Conservation (phyloP, 805 yeast species). For the Nakazawaea laoshanensis region DNA sequence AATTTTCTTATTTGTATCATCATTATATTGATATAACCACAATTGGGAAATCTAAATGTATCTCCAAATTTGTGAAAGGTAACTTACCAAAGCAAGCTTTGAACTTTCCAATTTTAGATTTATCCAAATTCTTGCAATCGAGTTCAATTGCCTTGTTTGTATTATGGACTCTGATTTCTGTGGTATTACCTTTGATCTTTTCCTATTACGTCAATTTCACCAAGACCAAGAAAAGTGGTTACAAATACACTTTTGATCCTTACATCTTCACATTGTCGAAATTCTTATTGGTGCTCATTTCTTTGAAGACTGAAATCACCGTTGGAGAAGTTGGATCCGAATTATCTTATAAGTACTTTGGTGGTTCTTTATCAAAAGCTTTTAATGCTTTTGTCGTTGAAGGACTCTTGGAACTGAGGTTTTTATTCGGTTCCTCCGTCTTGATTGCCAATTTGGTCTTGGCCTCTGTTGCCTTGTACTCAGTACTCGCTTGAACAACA, state of each 20-base stretch:
- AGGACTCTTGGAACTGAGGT: slow-evolving; percentile 29
- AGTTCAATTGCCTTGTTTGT: slow-evolving; percentile 23
- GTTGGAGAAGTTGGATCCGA: slow-evolving; percentile 18
- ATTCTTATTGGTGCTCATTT: slow-evolving; percentile 28
- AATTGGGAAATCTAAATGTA: slow-evolving; percentile 9
- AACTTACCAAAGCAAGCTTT: slow-evolving; percentile 17
- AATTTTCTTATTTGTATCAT: slow-evolving; percentile 4
- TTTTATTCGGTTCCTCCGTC: slow-evolving; percentile 38
- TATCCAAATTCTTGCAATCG: slow-evolving; percentile 23
- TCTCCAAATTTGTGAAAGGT: slow-evolving; percentile 17
- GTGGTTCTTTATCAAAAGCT: slow-evolving; percentile 20
- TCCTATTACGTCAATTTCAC: slow-evolving; percentile 48
- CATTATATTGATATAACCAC: slow-evolving; percentile 6
- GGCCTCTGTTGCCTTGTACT: slow-evolving; percentile 39
- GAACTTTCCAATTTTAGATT: slow-evolving; percentile 25
- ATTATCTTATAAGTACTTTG: slow-evolving; percentile 21
- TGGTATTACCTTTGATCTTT: slow-evolving; percentile 30
- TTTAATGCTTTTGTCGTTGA: slow-evolving; percentile 24
- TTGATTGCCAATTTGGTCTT: slow-evolving; percentile 37
- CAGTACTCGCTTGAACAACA: no score
- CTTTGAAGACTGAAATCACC: slow-evolving; percentile 22
- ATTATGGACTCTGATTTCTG: slow-evolving; percentile 33
- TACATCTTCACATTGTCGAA: slow-evolving; percentile 39
- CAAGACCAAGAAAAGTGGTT: slow-evolving; percentile 27
- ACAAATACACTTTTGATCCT: slow-evolving; percentile 38